phyloP scores from a whole-genome alignment of 495 filamentous ascomycete species.

The Penicillium parvum region DNA sequence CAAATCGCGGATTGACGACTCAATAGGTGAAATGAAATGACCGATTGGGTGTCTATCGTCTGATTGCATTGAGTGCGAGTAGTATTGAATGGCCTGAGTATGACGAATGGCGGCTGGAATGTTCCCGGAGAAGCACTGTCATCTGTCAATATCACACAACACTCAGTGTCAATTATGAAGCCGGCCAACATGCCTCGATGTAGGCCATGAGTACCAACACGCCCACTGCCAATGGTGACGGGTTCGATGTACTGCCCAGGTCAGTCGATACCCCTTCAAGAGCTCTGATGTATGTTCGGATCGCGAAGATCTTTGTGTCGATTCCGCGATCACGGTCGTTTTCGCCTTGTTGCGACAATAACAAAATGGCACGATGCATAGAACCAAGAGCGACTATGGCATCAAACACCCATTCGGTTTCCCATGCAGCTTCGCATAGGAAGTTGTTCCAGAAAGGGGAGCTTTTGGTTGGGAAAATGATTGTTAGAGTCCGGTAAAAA shows the following conservation, averaged over 20 bases:
- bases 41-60: too few relatives aligned
- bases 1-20: slow-evolving; percentile 4
- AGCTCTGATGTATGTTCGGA: slow-evolving; percentile 3
- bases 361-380: slow-evolving; percentile 11
- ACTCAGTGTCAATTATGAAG: too few relatives aligned
- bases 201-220: slow-evolving; percentile 7
- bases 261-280: slow-evolving; percentile 3
- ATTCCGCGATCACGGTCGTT: slow-evolving; percentile 5
- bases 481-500: slow-evolving; percentile 1
- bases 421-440: slow-evolving; percentile 9
- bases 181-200: slow-evolving; percentile 5
- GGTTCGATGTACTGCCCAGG: background rate
- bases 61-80: too few relatives aligned
- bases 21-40: background rate
- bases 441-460: slow-evolving; percentile 5
- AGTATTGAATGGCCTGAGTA: slow-evolving; percentile 1
- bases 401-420: slow-evolving; percentile 5
- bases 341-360: slow-evolving; percentile 1
- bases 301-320: slow-evolving; percentile 6
- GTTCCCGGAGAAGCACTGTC: slow-evolving; percentile 1
- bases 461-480: background rate
- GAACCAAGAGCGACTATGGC: slow-evolving; percentile 7
- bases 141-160: too few relatives aligned
- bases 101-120: slow-evolving; percentile 7
- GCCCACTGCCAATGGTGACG: background rate